Conservation (phyloP, 2,329 filamentous ascomycete species). For the Aspergillus fumigatus region DNA sequence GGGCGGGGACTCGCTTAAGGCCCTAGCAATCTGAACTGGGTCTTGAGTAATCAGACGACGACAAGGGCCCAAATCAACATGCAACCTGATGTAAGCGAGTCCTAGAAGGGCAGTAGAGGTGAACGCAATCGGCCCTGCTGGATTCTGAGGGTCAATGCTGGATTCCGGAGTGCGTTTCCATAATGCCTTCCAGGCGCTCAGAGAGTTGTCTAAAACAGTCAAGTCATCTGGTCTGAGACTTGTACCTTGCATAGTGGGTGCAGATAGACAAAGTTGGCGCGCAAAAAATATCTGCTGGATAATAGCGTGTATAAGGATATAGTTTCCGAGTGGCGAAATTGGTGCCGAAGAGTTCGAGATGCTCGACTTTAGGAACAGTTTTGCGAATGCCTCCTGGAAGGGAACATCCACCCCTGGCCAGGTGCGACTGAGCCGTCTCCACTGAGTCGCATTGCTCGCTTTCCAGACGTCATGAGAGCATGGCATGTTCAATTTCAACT, state of each 20-base stretch:
- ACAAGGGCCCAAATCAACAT: conserved; percentile 46
- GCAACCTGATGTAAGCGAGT: conserved; percentile 45
- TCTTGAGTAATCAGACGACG: conserved; percentile 46
- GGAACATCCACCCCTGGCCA: conserved; percentile 32
- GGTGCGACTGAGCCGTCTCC: conserved; percentile 40
- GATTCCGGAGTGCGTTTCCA: conserved; percentile 53
- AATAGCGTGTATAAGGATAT: conserved; percentile 52
- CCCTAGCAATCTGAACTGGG: conserved; percentile 42
- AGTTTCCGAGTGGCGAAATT: conserved; percentile 50
- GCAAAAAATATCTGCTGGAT: conserved; percentile 52
- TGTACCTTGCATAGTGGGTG: conserved; percentile 39
- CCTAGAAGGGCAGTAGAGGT: conserved; percentile 47
- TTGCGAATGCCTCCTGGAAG: conserved; percentile 44
- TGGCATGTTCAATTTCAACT: conserved; percentile 52
- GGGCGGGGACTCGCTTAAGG: conserved; percentile 41
- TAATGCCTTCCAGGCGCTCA: conserved; percentile 48
- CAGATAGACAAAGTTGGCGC: conserved; percentile 44
- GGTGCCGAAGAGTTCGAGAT: conserved; percentile 31
- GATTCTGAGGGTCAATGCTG: conserved; percentile 50
- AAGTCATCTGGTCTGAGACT: conserved; percentile 44
- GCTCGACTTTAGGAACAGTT: conserved; percentile 39
- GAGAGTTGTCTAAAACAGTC: conserved; percentile 42
- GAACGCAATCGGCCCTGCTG: conserved; percentile 51
- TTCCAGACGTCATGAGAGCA: conserved; percentile 54
- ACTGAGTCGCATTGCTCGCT: conserved; percentile 47